phyloP scores from a whole-genome alignment of 192 early-diverging fungal species.

The Radiomyces spectabilis region DNA sequence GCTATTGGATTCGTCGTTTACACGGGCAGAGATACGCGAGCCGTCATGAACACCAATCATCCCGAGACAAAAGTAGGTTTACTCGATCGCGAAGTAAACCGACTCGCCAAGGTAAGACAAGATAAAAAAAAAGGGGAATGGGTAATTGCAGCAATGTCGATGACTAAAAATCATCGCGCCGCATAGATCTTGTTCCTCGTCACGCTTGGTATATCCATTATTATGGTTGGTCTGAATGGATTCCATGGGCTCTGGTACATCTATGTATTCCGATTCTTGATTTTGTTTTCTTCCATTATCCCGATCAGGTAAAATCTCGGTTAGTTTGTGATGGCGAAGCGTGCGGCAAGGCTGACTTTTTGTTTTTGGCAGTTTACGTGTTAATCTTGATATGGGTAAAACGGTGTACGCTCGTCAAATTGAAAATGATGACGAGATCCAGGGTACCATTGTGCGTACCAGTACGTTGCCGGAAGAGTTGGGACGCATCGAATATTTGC shows the following conservation, averaged over 20 bases:
- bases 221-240: conserved; percentile 84
- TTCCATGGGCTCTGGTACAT: conserved; percentile 89
- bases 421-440: conserved; percentile 79
- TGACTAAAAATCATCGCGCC: no score
- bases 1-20: conserved; percentile 84
- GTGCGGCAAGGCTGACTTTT: no score
- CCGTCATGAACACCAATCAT: conserved; percentile 93
- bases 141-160: no score
- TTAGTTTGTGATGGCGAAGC: no score
- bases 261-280: conserved; percentile 88
- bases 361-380: conserved; percentile 74
- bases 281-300: conserved; percentile 92
- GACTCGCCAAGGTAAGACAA: conserved; percentile 80
- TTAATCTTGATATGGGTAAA: conserved; percentile 97
- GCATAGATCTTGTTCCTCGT: conserved; percentile 82
- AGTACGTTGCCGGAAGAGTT: conserved; percentile 95
- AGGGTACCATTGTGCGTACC: conserved; percentile 83
- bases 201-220: conserved; percentile 71
- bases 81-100: conserved; percentile 87
- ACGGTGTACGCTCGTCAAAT: conserved; percentile 86
- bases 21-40: conserved; percentile 88
- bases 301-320: conserved; percentile 84
- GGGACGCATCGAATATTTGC: conserved; percentile 85
- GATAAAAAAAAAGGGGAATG: neutral
- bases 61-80: conserved; percentile 87